Evolutionary conservation across 2,329 filamentous ascomycete species (phyloP), one percentile per base, ranked within the genome.

Genomic region (Xylariaceae sp.): DNA sequence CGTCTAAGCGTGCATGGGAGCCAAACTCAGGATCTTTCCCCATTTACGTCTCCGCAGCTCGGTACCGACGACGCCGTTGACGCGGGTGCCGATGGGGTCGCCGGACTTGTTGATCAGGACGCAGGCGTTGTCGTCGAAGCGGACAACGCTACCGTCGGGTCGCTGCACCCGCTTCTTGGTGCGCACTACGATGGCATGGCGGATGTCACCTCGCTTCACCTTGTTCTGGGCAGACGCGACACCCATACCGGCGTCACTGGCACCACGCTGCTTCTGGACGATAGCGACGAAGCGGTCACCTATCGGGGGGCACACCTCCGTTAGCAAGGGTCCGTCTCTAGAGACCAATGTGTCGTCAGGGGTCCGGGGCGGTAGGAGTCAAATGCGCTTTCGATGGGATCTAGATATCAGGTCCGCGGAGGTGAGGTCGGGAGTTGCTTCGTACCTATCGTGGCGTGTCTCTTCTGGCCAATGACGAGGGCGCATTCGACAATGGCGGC

Each of bases 41-140:
- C 94, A 99, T 78, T 96, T 88, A 82, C 90, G 94, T 73, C 90
- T 85, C 73, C 90, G 87, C 74, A 99, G 77, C 79, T 99, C 94
- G 35, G 87, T 83, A 60, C 92, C 94, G 50, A 99, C 94, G 50
- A 97, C 85, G 66, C 92, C 91, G 76, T 91, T 96, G 79, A 97
- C 84, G 73, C 94, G 88, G 13, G 89, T 92, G 55, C 94, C 94
- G 67, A 99, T 90, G 23, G 94, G 94, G 74, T 99, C 94, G 49
- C 94, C 95, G 8, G 90, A 83, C 83, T 97, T 99, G 79, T 95
- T 97, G 75, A 99, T 89, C 67, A 99, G 80, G 51, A 99, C 94
- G 73, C 94, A 99, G 52, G 94, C 94, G 76, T 99, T 99, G 77
- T 99, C 94, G 76, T 96, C 94, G 74, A 99, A 99, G 67, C 87